Base-by-base conservation (phyloP, 495 filamentous ascomycete species). In the Talaromyces proteolyticus region DNA sequence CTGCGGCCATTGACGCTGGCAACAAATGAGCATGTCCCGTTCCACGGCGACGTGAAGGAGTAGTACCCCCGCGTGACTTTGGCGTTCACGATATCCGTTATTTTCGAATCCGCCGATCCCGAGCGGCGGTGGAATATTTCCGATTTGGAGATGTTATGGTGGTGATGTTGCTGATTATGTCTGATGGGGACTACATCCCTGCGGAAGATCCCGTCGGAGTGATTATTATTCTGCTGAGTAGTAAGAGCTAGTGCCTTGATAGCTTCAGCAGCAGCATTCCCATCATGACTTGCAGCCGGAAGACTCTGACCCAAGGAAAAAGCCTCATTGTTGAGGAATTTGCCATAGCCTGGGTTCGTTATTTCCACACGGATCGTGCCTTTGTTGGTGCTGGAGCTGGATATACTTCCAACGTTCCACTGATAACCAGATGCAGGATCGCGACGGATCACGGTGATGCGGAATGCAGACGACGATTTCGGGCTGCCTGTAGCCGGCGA, bases 361-460 rank as follows among this genome's bases (percentile, higher is more conserved):
- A 82, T 77, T 6, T 86, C 81, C 40, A 91, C 76, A 56, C 79
- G 70, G 42, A 86, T 66, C 2, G 63, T 50, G 48, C 61, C 65
- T 22, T 49, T 59, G 41, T 73, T 63, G 47, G 60, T 50, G 16
- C 53, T 57, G 4, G 63, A 54, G 4, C 72, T 78, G 18, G 74
- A 73, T 37, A 95, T 81, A 38, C 70, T 86, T 4, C 86, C 90
- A 22, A 96, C 82, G 56, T 96, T 96, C 88, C 89, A 95, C 62
- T 98, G 93, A 36, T 74, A 77, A 10, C 84, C 82, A 21, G 85
- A 84, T 1, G 79, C 72, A 3, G 89, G 86, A 66, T 96, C 89
- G 26, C 93, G 86, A 12, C 93, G 86, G 47, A 98, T 95, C 11
- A 98, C 68, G 0, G 87, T 95, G 24, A 96, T 77, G n/a, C 82